Conservation (phyloP, 768 basidiomycete species). For the Lenzites betulinus region DNA sequence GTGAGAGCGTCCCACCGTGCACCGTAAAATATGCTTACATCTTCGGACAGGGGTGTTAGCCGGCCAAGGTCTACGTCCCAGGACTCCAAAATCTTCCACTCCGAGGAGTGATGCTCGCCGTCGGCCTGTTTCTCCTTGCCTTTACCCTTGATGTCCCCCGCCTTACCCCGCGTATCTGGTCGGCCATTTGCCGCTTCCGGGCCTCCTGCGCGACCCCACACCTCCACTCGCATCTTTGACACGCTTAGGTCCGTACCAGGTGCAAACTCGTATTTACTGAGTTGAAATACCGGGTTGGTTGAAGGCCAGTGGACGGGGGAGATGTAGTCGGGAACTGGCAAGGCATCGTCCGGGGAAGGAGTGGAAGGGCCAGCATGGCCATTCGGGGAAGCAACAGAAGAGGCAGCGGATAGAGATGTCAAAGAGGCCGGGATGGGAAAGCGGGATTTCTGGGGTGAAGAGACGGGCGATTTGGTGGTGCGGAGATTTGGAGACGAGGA, state of each 20-base stretch:
- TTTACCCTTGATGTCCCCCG: conserved; percentile 32
- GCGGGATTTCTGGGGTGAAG: conserved; percentile 22
- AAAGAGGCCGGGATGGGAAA: conserved; percentile 9
- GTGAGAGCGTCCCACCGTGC: not conserved
- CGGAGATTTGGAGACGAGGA: conserved; percentile 10
- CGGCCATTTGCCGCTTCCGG: not conserved
- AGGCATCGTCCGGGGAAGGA: not conserved
- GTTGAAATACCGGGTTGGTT: conserved; percentile 74
- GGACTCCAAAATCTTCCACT: conserved; percentile 67
- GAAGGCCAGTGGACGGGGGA: conserved; percentile 82
- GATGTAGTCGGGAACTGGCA: conserved; percentile 59
- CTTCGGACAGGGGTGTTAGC: conserved; percentile 57
- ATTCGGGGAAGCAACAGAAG: not conserved
- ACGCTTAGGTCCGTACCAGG: conserved; percentile 55
- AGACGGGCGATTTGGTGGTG: conserved; percentile 13
- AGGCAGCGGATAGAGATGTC: not conserved
- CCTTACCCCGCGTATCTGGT: not conserved
- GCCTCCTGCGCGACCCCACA: conserved; percentile 50
- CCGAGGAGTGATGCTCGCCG: conserved; percentile 29
- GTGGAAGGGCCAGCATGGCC: not conserved
- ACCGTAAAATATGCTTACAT: conserved; percentile 47
- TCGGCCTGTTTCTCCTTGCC: conserved; percentile 49
- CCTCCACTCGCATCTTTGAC: conserved; percentile 52
- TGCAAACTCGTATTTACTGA: conserved; percentile 62
- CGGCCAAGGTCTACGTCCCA: conserved; percentile 67